Base-by-base conservation (phyloP, 192 early-diverging fungal genomes). In the Coemansia sp. region DNA sequence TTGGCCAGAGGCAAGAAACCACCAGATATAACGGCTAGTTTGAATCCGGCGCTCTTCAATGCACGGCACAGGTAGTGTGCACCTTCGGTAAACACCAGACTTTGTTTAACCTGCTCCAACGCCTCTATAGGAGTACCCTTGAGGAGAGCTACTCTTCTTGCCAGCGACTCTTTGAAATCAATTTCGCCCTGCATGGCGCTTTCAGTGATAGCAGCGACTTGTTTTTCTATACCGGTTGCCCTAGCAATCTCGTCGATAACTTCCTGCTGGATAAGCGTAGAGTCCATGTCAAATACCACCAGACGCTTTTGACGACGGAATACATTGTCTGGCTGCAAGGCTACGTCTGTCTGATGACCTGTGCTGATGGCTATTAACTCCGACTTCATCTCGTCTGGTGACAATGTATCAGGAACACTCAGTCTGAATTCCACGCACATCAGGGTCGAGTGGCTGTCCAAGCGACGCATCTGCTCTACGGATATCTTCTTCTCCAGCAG, bases 221-320 rank as follows among this genome's bases (percentile, higher is more conserved):
- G 76, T 18, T 92, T 88, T 38, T 96, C 93, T 51, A 99, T 94
- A 53, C 96, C 96, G 12, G 94, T 90, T 68, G 92, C 84, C 34
- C 91, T 84, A 4, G 96, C 97, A 85, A 99, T 95, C 85, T 99
- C 97, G 78, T 99, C 97, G 87, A 99, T 99, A 33, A 98, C 96
- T 66, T 99, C 97, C 79, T 99, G 97, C 79, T 94, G 92, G 71
- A 99, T 99, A 37, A 99, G 74, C 5, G 97, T 99, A 4, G 95
- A 97, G 78, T 99, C 97, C 97, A 99, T 99, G 81, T 99, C 97
- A 83, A 99, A 99, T 32, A 99, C 94, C 5, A 96, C 95, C 61
- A 99, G 86, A 51, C 97, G 88, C 80, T 97, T 97, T 67, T 96
- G 87, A 48, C 87, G 85, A 37, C 96, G 81, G 78, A 91, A 97